A percentile compares a stretch with the other conserved stretches of the same genome.
Conservation (phyloP, 2,329 filamentous ascomycete genomes). For the Trichophyton mentagrophytes region DNA sequence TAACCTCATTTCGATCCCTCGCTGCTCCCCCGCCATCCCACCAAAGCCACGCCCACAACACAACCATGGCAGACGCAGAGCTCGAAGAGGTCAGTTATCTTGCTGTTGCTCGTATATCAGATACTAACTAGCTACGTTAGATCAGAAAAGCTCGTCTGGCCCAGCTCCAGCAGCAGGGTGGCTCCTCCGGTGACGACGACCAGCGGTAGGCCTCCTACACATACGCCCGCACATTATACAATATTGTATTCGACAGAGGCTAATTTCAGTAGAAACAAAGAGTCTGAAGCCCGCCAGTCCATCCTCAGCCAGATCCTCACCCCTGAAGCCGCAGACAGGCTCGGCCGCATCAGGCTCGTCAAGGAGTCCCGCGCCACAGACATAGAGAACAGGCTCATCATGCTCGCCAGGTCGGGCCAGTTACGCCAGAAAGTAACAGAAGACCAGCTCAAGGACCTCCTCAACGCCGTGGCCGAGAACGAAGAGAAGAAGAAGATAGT, state of each 20-base stretch:
- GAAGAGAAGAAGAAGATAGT: slow-evolving; percentile 68
- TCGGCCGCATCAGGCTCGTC: slow-evolving; percentile 88
- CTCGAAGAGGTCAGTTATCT: slow-evolving; percentile 44
- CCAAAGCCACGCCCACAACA: not conserved
- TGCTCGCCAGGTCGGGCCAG: slow-evolving; percentile 78
- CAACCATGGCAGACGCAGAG: slow-evolving; percentile 51
- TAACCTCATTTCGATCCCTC: no score
- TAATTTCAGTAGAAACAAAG: slow-evolving; percentile 18
- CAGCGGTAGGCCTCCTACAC: slow-evolving; percentile 38
- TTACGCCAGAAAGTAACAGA: slow-evolving; percentile 79
- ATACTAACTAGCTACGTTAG: slow-evolving; percentile 31
- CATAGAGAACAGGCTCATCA: slow-evolving; percentile 85
- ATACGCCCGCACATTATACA: not conserved
- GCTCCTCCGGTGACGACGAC: slow-evolving; percentile 47
- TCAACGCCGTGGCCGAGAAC: slow-evolving; percentile 72
- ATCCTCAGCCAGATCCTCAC: slow-evolving; percentile 89
- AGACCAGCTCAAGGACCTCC: slow-evolving; percentile 79
- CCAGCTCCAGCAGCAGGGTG: slow-evolving; percentile 64
- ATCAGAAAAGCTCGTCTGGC: slow-evolving; percentile 86
- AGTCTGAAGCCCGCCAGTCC: slow-evolving; percentile 28
- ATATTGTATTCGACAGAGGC: not conserved
- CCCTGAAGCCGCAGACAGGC: slow-evolving; percentile 81
- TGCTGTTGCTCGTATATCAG: slow-evolving; percentile 6
- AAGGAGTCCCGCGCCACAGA: slow-evolving; percentile 83
- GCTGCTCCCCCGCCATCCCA: no score